Base-by-base conservation (phyloP, 208 protist genomes). In the Crithidia fasciculata region DNA sequence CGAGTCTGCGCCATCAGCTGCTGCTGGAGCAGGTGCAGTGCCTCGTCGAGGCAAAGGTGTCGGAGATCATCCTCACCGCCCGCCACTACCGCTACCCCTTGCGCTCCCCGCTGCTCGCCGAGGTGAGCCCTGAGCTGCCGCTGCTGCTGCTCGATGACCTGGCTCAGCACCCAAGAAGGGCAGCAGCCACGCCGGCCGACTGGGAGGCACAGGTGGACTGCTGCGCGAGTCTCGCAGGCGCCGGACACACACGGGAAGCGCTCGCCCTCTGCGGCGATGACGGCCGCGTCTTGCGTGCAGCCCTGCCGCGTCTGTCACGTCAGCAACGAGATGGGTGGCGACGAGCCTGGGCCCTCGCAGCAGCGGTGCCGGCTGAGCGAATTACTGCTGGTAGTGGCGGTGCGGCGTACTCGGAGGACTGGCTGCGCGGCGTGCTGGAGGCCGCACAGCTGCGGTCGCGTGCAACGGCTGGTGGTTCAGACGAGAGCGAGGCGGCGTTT, bases 11-110 rank as follows among this genome's bases (percentile, higher is more conserved):
- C 19, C 82, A 88, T 54, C 74, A 55, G 40, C 49, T 92, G 9
- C 66, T 80, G 15, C 64, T 88, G 50, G 84, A 92, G 68, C 87
- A 92, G 72, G 45, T 92, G 62, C 85, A 92, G 65, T 92, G 84
- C 56, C 73, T 92, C 19, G 87, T 88, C 4, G 84, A 92, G 74
- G 84, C 87, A 18, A 82, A 81, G 47, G 72, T 90, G 8, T 56
- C 76, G 16, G 81, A 81, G 10, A 75, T 92, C 16, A 72, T 76
- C 0, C 66, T 90, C 41, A 67, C 65, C 5, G 70, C 78, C 8
- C 73, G 73, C 10, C 87, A 92, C 64, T 83, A 86, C 50, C 83
- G 82, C 52, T 74, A 83, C 37, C 76, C 84, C n/a, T 61, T 92
- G 45, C 80, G 77, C 13, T 89, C 82, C 9, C 72, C 87, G 18